Base-by-base conservation (phyloP, 805 yeast species). In the Vanderwaltozyma yarrowii region DNA sequence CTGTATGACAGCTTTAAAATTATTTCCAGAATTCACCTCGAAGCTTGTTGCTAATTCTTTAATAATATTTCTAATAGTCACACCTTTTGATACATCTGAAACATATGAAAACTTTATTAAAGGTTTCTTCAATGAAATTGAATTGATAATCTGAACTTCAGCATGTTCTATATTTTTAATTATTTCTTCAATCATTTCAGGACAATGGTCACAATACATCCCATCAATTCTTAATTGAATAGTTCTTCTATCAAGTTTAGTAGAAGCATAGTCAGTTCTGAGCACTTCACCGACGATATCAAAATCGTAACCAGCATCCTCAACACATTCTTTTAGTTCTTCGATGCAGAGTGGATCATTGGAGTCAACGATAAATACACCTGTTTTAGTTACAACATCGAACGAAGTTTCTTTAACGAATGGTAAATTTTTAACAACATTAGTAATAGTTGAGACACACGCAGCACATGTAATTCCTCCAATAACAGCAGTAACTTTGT, bases 21-120 rank as follows among this genome's bases (percentile, higher is more conserved):
- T 24, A 24, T 24, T 24, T 11, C 27, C 27, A 24, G 27, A 24
- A 12, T 24, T 24, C 11, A 8, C 27, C 7, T 8, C 4, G n/a
- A 24, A 24, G n/a, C 11, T 12, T 24, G n/a, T 8, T 10, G n/a
- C 13, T 10, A 24, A 10, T 8, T 24, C 13, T 8, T 24, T 12
- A 11, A 24, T 24, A 10, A 24, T 24, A 11, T 11, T 8, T 12
- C 27, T 24, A 8, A 24, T 24, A 8, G 27, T 8, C 13, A 24
- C 27, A 10, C 13, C 9, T 8, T 10, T 10, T 8, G 27, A 10
- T 7, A 12, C n/a, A 24, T 24, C n/a, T 7, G 9, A 12, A 8
- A 11, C 35, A 32, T 39, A 38, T 35, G 28, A 21, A 21, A 18
- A 30, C 14, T n/a, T 39, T 7, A 25, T 30, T 7, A 32, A 31